Conservation (phyloP, 805 yeast species). For the Zygosaccharomyces kombuchaensis region DNA sequence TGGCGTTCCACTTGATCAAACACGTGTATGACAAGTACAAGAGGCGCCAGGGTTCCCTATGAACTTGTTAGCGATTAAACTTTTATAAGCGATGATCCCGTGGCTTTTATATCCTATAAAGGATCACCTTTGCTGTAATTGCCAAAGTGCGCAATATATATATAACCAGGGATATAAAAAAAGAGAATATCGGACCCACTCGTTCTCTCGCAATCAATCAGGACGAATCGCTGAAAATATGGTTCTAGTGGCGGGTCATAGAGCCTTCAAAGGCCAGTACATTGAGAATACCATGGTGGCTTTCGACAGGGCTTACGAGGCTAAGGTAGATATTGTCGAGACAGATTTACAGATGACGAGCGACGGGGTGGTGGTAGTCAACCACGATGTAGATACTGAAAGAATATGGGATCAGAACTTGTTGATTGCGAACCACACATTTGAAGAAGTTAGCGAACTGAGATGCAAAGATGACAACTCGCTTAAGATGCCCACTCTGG, state of each 20-base stretch:
- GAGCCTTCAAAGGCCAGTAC: conserved; percentile 35
- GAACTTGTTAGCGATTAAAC: neutral
- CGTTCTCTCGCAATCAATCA: neutral
- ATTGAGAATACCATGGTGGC: conserved; percentile 47
- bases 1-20: conserved; percentile 28
- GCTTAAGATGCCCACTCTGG: conserved; percentile 41
- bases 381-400: conserved; percentile 49
- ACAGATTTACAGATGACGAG: conserved; percentile 52
- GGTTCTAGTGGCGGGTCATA: conserved; percentile 32
- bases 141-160: conserved; percentile 3
- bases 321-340: conserved; percentile 45
- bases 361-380: conserved; percentile 51
- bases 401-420: conserved; percentile 43
- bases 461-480: conserved; percentile 32
- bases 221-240: neutral
- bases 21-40: conserved; percentile 14
- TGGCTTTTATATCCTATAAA: neutral
- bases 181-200: neutral
- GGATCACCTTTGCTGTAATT: conserved; percentile 1
- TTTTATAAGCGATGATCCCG: neutral
- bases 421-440: conserved; percentile 36
- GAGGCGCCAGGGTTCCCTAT: conserved; percentile 11
- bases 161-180: neutral
- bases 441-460: conserved; percentile 38
- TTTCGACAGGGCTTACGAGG: conserved; percentile 44